Percentiles rank a stretch among this genome's conserved stretches.
Evolutionary conservation across 805 yeast genomes (phyloP).

Genomic region (Candida khao-thaluensis): DNA sequence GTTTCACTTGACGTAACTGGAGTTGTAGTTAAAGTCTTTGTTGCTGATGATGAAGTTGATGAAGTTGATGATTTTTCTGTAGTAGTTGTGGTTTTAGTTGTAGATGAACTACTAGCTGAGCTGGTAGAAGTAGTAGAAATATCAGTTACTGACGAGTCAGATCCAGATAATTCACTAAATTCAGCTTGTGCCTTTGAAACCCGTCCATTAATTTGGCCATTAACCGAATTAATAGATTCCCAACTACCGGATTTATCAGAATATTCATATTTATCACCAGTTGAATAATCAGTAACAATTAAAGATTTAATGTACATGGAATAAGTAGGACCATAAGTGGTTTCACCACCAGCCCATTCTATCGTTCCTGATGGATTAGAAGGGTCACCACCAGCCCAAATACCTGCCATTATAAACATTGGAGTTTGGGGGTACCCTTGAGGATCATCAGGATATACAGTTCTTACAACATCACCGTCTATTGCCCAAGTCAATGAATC

Average conservation of each 20-base stretch:
- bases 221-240: conserved; percentile 55
- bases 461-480: conserved; percentile 70
- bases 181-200: conserved; percentile 38
- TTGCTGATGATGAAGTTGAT: not conserved
- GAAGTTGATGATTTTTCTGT: not conserved
- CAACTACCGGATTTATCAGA: conserved; percentile 56
- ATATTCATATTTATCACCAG: conserved; percentile 59
- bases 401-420: conserved; percentile 65
- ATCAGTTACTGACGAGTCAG: conserved; percentile 12
- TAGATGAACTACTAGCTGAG: not conserved
- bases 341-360: conserved; percentile 78
- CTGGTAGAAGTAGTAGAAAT: conserved; percentile 2
- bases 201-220: conserved; percentile 65
- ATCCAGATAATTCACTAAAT: conserved; percentile 29
- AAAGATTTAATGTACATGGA: conserved; percentile 61
- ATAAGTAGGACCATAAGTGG: conserved; percentile 71
- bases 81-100: conserved; percentile 4
- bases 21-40: not conserved
- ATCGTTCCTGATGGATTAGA: conserved; percentile 64
- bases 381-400: conserved; percentile 85
- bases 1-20: conserved; percentile 1
- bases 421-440: conserved; percentile 92
- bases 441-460: conserved; percentile 49
- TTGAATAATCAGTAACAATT: conserved; percentile 66
- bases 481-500: conserved; percentile 65